Evolutionary conservation across 495 filamentous ascomycete genomes (phyloP), one percentile per base, ranked within the genome.

Genomic region (Penicillium verhagenii): DNA sequence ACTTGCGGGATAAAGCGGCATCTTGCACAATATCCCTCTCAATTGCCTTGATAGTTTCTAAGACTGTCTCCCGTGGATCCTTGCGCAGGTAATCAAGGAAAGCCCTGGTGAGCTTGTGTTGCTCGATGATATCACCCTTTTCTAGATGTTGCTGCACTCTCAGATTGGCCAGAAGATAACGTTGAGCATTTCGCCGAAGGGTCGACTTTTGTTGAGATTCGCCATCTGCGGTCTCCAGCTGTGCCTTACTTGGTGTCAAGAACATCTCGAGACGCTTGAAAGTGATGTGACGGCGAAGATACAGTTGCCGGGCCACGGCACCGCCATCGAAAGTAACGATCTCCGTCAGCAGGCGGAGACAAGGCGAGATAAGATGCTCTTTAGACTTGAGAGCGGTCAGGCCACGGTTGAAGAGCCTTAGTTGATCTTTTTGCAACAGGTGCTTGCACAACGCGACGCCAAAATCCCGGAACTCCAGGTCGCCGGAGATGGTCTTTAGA

Each of bases 321-420:
- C 91, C 92, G 6, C 91, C 92, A 71, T 96, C 90, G 59, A 92
- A 91, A 25, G 77, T 82, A 13, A 87, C 80, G 4, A 89, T 77
- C 70, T 97, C 91, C 19, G 83, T 87, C 44, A 97, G 77, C 43
- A 97, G 76, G 53, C 91, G 81, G 40, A 97, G 68, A 38, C 85
- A 89, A 0, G 92, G 90, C 2, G 88, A 91, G 54, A 97, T 92
- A 37, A 96, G 73, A 72, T 88, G 88, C 31, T 92, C 87, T 61
- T 93, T 96, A 2, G 79, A 74, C 64, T 87, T 90, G 3, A 82
- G 81, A 4, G 88, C 84, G 2, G 84, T 86, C 49, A 96, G 65
- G 42, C 86, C 88, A 51, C 85, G 82, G 29, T 86, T 82, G 28
- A 96, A 75, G 10, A 93, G 74, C 53, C 87, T 83, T 43, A 88